Evolutionary conservation across 495 filamentous ascomycete species (phyloP), one percentile per base, ranked within the genome.

Genomic region (Parathielavia hyrcaniae): DNA sequence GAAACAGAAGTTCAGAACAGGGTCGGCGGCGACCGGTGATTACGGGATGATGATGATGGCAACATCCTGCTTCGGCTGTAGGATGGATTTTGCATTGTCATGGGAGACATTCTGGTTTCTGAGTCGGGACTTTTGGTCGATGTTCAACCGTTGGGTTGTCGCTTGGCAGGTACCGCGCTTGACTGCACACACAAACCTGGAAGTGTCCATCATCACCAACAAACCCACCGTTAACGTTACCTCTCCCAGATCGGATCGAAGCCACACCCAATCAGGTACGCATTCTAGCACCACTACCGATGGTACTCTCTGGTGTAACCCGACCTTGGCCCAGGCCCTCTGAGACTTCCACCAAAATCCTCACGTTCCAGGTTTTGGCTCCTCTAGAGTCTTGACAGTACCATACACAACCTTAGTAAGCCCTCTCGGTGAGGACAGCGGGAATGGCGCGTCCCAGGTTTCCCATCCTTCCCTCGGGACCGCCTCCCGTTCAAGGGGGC

Each of bases 401-500:
- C n/a, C n/a, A n/a, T n/a, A n/a, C n/a, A n/a, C n/a, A n/a, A n/a
- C 23, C 1, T 48, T 5, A 35, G 32, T 22, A 35, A 51, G 50
- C 50, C n/a, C 8, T 12, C 17, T 12, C 17, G 50, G 35, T 52
- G 19, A 39, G 36, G 36, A 40, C 34, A 40, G 35, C 8, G 2
- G 26, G 26, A 13, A 20, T 20, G 30, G 26, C 3, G 32, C 36
- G 17, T 55, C 38, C 41, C 52, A 36, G 40, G n/a, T 43, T 36
- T 45, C 19, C 14, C 2, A n/a, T 11, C 19, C 38, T 19, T 19
- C 23, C 20, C 8, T 35, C 26, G 40, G 26, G 26, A 14, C 40
- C 40, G 40, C n/a, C 14, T 38, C 41, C 26, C 41, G 53, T 55
- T 39, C 53, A 43, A 3, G 48, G 53, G 53, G 53, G 53, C 43